A percentile compares a stretch with the other conserved stretches of the same genome.
These are phyloP conservation scores for Cyclotella choctawhatcheeana DNA, from an alignment of 108 stramenopile genomes.

Conservation along the genomic window DNA sequence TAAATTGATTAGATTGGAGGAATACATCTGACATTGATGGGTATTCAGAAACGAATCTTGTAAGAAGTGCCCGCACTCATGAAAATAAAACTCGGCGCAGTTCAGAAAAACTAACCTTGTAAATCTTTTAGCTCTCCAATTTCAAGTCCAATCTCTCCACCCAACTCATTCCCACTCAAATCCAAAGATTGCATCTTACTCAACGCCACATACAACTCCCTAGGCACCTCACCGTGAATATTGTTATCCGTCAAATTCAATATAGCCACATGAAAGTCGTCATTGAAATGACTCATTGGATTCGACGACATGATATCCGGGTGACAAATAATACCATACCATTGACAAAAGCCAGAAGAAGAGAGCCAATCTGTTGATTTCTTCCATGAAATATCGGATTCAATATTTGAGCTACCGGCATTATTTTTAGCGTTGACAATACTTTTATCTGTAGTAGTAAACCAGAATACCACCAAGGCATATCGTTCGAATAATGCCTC, in stretches of 20 bases:
- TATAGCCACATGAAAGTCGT: slow-evolving; percentile 38
- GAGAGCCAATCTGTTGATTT: slow-evolving; percentile 34
- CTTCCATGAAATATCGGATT: slow-evolving; percentile 29
- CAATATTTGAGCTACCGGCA: too few species aligned
- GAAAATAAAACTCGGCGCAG: too few species aligned
- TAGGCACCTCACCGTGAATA: slow-evolving; percentile 57
- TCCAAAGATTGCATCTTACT: slow-evolving; percentile 42
- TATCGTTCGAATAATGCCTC: slow-evolving; percentile 41
- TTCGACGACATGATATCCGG: too few species aligned
- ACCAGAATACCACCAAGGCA: slow-evolving; percentile 45
- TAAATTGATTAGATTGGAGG: slow-evolving; percentile 25
- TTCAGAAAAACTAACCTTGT: slow-evolving; percentile 26
- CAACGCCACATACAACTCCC: slow-evolving; percentile 50
- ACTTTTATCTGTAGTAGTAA: slow-evolving; percentile 27
- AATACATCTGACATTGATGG: slow-evolving; percentile 27
- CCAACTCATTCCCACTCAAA: slow-evolving; percentile 55
- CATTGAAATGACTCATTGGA: too few species aligned
- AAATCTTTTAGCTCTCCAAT: slow-evolving; percentile 41
- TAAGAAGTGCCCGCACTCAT: too few species aligned
- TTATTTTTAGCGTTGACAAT: too few species aligned
- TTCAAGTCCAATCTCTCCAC: slow-evolving; percentile 44
- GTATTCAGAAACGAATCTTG: too few species aligned
- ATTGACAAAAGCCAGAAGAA: slow-evolving; percentile 23
- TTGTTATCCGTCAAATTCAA: slow-evolving; percentile 66
- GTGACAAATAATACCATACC: slow-evolving; percentile 49